Evolutionary conservation across 352 stramenopile genomes (phyloP).

Genomic region (Globisporangium yorkense): DNA sequence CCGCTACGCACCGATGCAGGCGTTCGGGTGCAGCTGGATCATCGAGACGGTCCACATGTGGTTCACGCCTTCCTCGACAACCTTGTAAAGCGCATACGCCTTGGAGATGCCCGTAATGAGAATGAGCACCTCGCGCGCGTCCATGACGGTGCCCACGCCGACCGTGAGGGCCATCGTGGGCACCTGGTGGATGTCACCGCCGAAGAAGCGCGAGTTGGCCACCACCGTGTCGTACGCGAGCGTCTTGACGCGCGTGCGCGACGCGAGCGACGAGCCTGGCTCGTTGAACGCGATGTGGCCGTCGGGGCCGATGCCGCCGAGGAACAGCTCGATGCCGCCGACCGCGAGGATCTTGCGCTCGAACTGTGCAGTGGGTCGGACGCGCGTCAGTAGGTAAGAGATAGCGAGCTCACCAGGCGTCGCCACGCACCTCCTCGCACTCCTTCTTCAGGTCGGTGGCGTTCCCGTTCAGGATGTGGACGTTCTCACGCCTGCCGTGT

Average conservation of each 20-base stretch:
- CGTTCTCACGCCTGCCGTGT: constrained; percentile 59
- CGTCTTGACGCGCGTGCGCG: constrained; percentile 84
- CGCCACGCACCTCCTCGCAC: constrained; percentile 40
- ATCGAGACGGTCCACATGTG: constrained; percentile 91
- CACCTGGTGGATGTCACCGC: constrained; percentile 71
- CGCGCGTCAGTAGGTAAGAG: not conserved
- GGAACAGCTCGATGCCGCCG: constrained; percentile 89
- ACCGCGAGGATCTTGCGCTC: constrained; percentile 74
- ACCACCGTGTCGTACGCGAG: constrained; percentile 89
- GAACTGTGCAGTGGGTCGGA: constrained; percentile 26
- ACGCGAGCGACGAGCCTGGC: constrained; percentile 75
- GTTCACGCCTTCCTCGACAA: constrained; percentile 86
- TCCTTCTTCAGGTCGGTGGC: constrained; percentile 67
- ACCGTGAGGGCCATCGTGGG: constrained; percentile 90
- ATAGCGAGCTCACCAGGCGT: not conserved
- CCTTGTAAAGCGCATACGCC: constrained; percentile 84
- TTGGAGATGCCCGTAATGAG: constrained; percentile 87
- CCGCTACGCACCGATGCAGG: constrained; percentile 55
- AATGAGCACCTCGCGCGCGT: constrained; percentile 80
- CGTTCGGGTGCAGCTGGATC: constrained; percentile 79
- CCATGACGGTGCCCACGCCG: constrained; percentile 86
- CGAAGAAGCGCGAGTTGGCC: constrained; percentile 87
- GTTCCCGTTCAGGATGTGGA: constrained; percentile 86
- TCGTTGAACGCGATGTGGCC: constrained; percentile 94
- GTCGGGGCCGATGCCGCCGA: constrained; percentile 90